Evolutionary conservation across 805 yeast genomes (phyloP).

Genomic region (Kodamaea hsintzibuensis): DNA sequence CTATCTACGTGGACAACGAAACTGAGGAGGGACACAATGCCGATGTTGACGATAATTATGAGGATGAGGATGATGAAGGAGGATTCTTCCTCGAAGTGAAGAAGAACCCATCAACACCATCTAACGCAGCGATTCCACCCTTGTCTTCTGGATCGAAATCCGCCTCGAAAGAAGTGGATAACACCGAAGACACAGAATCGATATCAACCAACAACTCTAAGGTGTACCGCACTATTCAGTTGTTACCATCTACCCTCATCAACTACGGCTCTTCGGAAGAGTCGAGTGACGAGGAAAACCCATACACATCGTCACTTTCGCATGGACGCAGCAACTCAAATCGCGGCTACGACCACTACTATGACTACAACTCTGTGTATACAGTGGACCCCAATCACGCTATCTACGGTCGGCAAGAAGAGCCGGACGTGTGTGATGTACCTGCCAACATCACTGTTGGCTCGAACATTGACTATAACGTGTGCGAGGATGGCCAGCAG

Average conservation of each 20-base stretch:
- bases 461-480: slow-evolving; percentile 40
- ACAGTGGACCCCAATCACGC: slow-evolving; percentile 50
- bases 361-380: slow-evolving; percentile 79
- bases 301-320: slow-evolving; percentile 55
- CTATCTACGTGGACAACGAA: slow-evolving; percentile 7
- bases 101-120: slow-evolving; percentile 13
- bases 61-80: slow-evolving; percentile 61
- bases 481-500: slow-evolving; percentile 23
- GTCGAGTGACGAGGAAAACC: slow-evolving; percentile 59
- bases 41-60: slow-evolving; percentile 36
- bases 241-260: slow-evolving; percentile 82
- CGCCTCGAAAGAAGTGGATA: slow-evolving; percentile 10
- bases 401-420: slow-evolving; percentile 31
- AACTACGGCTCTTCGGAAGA: slow-evolving; percentile 70
- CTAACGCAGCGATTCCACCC: slow-evolving; percentile 4
- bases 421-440: slow-evolving; percentile 46
- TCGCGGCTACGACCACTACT: slow-evolving; percentile 75
- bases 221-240: slow-evolving; percentile 61
- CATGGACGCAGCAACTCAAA: slow-evolving; percentile 63
- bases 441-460: slow-evolving; percentile 48
- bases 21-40: slow-evolving; percentile 24
- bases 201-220: slow-evolving; percentile 31
- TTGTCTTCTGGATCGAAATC: slow-evolving; percentile 5
- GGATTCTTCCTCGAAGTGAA: slow-evolving; percentile 63
- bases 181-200: slow-evolving; percentile 29